Conservation (phyloP, 1,139 yeast species). For the Casaregolazyma suthepensis region DNA sequence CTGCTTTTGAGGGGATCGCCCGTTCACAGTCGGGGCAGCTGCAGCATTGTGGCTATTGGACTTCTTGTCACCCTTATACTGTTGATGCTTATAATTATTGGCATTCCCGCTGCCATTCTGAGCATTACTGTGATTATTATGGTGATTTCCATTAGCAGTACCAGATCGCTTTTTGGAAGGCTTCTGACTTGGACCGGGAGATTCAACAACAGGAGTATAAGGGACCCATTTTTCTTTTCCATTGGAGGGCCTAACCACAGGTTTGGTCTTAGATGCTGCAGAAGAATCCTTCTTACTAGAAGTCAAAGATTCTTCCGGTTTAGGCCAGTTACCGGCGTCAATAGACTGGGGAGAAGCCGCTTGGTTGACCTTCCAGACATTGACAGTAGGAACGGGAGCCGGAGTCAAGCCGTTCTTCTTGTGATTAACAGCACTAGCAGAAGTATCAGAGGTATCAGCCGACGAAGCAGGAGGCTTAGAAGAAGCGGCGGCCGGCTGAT, state of each 20-base stretch:
- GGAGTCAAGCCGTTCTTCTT: conserved; percentile 33
- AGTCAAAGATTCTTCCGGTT: conserved; percentile 36
- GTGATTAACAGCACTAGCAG: neutral
- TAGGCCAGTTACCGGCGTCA: conserved; percentile 55
- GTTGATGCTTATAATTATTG: conserved; percentile 10
- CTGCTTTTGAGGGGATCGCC: conserved; percentile 10
- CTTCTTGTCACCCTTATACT: conserved; percentile 11
- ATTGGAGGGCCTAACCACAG: conserved; percentile 26
- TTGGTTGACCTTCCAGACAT: conserved; percentile 32
- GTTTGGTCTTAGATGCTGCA: conserved; percentile 31
- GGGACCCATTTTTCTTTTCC: conserved; percentile 87
- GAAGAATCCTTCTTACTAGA: conserved; percentile 26
- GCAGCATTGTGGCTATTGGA: conserved; percentile 16
- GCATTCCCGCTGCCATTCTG: conserved; percentile 2
- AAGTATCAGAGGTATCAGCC: conserved; percentile 5
- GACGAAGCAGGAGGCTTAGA: conserved; percentile 14
- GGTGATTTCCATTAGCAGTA: conserved; percentile 15
- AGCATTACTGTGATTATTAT: conserved; percentile 11
- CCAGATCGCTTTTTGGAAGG: conserved; percentile 10
- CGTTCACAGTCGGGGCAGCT: conserved; percentile 7
- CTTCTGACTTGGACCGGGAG: conserved; percentile 17
- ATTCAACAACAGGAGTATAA: conserved; percentile 53
- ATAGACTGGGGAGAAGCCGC: conserved; percentile 14
- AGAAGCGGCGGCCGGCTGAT: conserved; percentile 23
- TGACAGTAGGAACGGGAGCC: conserved; percentile 39